Evolutionary conservation across 805 yeast genomes (phyloP).

Genomic region (Yamadazyma phyllophila): DNA sequence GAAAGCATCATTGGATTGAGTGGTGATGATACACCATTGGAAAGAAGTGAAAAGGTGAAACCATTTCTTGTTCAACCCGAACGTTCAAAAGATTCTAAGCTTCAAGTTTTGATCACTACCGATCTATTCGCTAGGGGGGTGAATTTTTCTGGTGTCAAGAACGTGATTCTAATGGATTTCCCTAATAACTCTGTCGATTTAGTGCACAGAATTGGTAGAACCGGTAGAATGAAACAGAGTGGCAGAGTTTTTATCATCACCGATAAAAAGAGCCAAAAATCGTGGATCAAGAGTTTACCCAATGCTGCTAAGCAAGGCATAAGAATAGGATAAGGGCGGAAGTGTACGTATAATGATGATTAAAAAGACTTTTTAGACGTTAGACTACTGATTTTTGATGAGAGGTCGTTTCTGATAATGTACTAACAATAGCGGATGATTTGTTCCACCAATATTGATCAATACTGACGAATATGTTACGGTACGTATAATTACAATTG

Average conservation of each 20-base stretch:
- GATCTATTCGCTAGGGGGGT: slow-evolving; percentile 89
- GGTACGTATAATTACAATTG: slow-evolving; percentile 8
- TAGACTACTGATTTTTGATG: slow-evolving; percentile 18
- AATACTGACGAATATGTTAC: slow-evolving; percentile 2
- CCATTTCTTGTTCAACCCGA: slow-evolving; percentile 66
- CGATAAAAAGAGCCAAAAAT: slow-evolving; percentile 61
- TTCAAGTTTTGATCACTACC: slow-evolving; percentile 76
- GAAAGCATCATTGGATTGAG: slow-evolving; percentile 61
- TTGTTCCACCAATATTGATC: neutral
- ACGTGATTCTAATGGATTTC: slow-evolving; percentile 79
- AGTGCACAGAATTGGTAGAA: slow-evolving; percentile 89
- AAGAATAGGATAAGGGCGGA: slow-evolving; percentile 12
- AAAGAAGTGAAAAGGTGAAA: slow-evolving; percentile 54
- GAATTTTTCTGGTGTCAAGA: slow-evolving; percentile 77
- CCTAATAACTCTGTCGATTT: slow-evolving; percentile 84
- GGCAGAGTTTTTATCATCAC: slow-evolving; percentile 86
- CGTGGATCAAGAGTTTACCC: slow-evolving; percentile 82
- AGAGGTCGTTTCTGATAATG: slow-evolving; percentile 12
- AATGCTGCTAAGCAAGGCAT: slow-evolving; percentile 44
- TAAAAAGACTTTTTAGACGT: slow-evolving; percentile 14
- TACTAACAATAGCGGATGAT: slow-evolving; percentile 7
- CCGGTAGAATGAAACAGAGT: slow-evolving; percentile 85
- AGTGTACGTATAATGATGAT: slow-evolving; percentile 14
- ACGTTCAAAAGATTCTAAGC: slow-evolving; percentile 11
- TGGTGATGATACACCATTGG: slow-evolving; percentile 61